Conservation (phyloP, 495 filamentous ascomycete species). For the Neurospora sp. region DNA sequence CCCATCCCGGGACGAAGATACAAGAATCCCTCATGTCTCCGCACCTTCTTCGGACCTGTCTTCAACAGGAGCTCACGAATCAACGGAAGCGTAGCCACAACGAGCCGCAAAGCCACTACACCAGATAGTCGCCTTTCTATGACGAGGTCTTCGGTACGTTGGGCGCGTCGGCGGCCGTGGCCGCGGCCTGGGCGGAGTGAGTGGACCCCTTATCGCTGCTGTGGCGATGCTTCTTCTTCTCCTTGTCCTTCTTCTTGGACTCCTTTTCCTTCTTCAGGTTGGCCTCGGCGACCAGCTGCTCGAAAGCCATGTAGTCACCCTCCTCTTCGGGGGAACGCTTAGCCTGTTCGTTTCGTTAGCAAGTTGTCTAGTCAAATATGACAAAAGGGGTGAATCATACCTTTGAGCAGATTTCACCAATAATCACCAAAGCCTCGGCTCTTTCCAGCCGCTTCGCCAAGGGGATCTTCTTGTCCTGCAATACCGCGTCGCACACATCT, state of each 20-base stretch:
- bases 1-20: background rate
- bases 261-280: slow-evolving; percentile 84
- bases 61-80: background rate
- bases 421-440: slow-evolving; percentile 76
- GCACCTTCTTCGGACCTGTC: background rate
- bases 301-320: slow-evolving; percentile 97
- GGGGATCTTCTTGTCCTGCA: slow-evolving; percentile 71
- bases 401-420: slow-evolving; percentile 79
- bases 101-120: background rate
- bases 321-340: slow-evolving; percentile 89
- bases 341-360: slow-evolving; percentile 47
- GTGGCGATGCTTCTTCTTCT: slow-evolving; percentile 32
- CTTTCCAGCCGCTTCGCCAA: slow-evolving; percentile 80
- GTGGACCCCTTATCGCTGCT: slow-evolving; percentile 5
- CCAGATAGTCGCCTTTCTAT: background rate
- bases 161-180: slow-evolving; percentile 32
- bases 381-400: slow-evolving; percentile 37
- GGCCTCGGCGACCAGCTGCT: slow-evolving; percentile 94
- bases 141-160: slow-evolving; percentile 29
- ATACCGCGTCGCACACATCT: slow-evolving; percentile 63
- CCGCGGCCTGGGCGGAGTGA: slow-evolving; percentile 16
- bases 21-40: background rate
- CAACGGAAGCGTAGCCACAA: background rate
- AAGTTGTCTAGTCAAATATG: background rate
- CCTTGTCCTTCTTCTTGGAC: slow-evolving; percentile 64